These are phyloP conservation scores for Fusarium cicatricum DNA, from an alignment of 2,329 filamentous ascomycete genomes.

Conservation along the genomic window DNA sequence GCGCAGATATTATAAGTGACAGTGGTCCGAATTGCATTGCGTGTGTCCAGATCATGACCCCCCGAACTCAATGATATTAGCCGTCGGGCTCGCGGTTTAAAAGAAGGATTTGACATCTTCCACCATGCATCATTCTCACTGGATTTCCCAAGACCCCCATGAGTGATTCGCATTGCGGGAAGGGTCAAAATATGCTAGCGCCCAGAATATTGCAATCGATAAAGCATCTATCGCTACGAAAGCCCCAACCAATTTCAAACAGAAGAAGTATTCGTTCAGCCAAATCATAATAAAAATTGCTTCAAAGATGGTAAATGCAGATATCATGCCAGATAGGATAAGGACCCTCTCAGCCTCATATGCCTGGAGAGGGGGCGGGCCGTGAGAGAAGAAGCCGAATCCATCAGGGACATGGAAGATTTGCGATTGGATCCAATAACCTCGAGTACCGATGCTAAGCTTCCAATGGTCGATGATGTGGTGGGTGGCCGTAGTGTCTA, in stretches of 20 bases:
- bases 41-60: no score
- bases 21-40: no score
- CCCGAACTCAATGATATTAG: no score
- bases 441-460: background rate
- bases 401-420: conserved; percentile 15
- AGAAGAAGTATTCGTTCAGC: background rate
- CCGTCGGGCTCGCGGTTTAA: no score
- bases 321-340: background rate
- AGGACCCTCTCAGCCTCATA: background rate
- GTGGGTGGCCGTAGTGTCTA: background rate
- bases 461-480: background rate
- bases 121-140: background rate
- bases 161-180: background rate
- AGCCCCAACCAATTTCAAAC: background rate
- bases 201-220: background rate
- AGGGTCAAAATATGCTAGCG: background rate
- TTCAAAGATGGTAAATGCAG: background rate
- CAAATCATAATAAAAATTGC: background rate
- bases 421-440: conserved; percentile 9
- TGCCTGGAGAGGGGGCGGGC: conserved; percentile 2
- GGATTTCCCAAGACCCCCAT: background rate
- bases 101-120: no score
- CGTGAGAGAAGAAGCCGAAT: conserved; percentile 10
- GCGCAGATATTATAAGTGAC: no score
- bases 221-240: background rate